Evolutionary conservation across 345 rosid genomes (phyloP).

Genomic region (Syzygium jambos): DNA sequence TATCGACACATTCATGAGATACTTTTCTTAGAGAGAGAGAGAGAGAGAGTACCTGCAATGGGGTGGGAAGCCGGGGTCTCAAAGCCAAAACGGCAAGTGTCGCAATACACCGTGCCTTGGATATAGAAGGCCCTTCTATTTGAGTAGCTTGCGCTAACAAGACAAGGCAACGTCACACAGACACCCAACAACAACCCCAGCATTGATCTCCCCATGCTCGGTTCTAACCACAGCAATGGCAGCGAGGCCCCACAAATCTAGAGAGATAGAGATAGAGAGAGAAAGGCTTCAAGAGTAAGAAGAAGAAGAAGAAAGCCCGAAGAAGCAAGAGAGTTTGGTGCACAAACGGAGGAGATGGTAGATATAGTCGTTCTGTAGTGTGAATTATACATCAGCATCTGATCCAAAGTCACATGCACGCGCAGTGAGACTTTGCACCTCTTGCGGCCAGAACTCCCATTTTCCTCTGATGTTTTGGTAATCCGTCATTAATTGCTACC

Average conservation of each 20-base stretch:
- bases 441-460: background rate
- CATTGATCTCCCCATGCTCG: background rate
- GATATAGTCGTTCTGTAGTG: background rate
- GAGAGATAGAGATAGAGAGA: background rate
- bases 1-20: background rate
- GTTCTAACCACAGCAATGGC: background rate
- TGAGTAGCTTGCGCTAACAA: conserved; percentile 2
- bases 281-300: background rate
- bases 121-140: conserved; percentile 24
- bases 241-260: background rate
- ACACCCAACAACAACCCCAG: background rate
- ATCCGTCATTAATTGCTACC: background rate
- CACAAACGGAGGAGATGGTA: background rate
- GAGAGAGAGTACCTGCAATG: conserved; percentile 27
- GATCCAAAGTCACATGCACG: background rate
- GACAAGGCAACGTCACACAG: background rate
- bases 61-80: conserved; percentile 37
- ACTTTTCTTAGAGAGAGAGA: background rate
- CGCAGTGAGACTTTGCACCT: background rate
- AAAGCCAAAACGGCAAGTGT: conserved; percentile 60
- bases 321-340: background rate
- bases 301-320: background rate
- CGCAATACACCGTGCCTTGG: conserved; percentile 53
- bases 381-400: background rate
- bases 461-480: background rate